Base-by-base conservation (phyloP, 805 yeast species). In the Kazachstania bromeliacearum region DNA sequence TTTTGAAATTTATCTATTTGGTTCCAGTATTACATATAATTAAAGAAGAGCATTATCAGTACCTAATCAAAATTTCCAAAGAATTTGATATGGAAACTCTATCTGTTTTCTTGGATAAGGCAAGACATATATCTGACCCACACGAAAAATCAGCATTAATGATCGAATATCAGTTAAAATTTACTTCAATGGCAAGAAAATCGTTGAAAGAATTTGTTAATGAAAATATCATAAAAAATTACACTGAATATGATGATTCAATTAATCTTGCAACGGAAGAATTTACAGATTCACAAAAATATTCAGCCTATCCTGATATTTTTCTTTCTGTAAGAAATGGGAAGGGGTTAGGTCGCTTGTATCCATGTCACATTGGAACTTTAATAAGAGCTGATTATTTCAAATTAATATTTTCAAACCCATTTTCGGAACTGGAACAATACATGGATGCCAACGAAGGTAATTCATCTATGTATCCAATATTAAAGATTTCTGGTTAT, bases 291-390 rank as follows among this genome's bases (percentile, higher is more conserved):
- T n/a, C n/a, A n/a, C n/a, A n/a, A n/a, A 17, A 27, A 22, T 17
- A 21, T 2, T 22, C 15, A 26, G 13, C 25, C 33, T 56, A 41
- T 29, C 73, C 82, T 0, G 85, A 79, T 55, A 47, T 71, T 0
- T 60, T 73, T 1, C 33, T 77, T 1, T 47, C 65, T 1, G 64
- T 66, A 5, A 42, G 44, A 5, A 33, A 46, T 7, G 48, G 56
- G 4, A 62, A 61, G 2, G 42, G 41, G 17, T 36, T 25, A 4
- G 28, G 51, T 33, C 48, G 54, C 0, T 66, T 64, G 39, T 81
- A 74, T 48, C 88, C 89, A 1, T 75, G 68, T 4, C 83, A 83
- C 53, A 63, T 77, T 28, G 67, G 82, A 0, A 68, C 82, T 33
- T 51, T 83, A 17, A 55, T 68, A 4, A 59, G 87, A 28, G 71